A percentile compares a stretch with the other conserved stretches of the same genome.
These are phyloP conservation scores for Psilocybe azurescens DNA, from an alignment of 768 basidiomycete species.

Conservation along the genomic window DNA sequence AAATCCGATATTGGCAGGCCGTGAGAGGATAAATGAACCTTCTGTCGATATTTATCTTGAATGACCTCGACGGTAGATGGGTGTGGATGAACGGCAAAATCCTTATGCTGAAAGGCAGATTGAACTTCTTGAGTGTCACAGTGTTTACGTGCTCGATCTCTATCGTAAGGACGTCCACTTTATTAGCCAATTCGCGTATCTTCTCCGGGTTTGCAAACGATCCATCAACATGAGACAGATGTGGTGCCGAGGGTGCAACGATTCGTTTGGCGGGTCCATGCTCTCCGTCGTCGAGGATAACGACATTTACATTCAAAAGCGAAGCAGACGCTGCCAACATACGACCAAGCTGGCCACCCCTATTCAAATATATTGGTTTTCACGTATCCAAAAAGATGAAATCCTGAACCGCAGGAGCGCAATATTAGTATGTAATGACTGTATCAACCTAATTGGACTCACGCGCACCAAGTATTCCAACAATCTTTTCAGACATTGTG, in stretches of 20 bases:
- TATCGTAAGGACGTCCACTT: constrained; percentile 88
- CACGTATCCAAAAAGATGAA: constrained; percentile 10
- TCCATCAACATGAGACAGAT: constrained; percentile 79
- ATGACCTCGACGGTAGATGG: constrained; percentile 85
- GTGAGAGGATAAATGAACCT: constrained; percentile 76
- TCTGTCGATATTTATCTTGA: constrained; percentile 83
- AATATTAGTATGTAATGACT: constrained; percentile 8
- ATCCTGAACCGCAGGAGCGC: constrained; percentile 13
- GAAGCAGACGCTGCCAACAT: constrained; percentile 95
- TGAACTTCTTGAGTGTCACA: constrained; percentile 70
- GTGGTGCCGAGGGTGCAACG: constrained; percentile 54
- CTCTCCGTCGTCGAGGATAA: constrained; percentile 87
- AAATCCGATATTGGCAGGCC: constrained; percentile 66
- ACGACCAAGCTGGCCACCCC: constrained; percentile 98
- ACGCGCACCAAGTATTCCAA: constrained; percentile 61
- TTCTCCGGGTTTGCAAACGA: constrained; percentile 82
- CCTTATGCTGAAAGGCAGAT: constrained; percentile 30
- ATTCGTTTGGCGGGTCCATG: constrained; percentile 90
- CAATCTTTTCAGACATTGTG: constrained; percentile 48
- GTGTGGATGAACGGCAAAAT: constrained; percentile 69
- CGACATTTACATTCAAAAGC: constrained; percentile 79
- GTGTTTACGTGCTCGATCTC: constrained; percentile 98
- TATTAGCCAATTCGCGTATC: constrained; percentile 78
- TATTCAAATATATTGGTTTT: constrained; percentile 36
- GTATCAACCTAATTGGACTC: constrained; percentile 21